Base-by-base conservation (phyloP, 495 filamentous ascomycete genomes). In the Neurospora sp. region DNA sequence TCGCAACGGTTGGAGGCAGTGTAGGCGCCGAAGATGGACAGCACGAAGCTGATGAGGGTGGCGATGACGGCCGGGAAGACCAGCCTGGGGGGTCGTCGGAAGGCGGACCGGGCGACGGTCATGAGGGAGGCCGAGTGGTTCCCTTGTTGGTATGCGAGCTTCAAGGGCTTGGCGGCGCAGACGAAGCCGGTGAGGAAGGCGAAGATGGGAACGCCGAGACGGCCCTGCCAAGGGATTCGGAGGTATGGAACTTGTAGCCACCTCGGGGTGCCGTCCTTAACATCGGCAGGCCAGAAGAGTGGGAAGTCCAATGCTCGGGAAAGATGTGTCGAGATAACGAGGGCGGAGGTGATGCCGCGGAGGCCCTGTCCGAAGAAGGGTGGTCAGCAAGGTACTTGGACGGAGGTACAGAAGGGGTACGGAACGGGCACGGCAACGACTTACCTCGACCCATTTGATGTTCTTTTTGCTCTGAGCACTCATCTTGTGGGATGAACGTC, bases 141-240 rank as follows among this genome's bases (percentile, higher is more conserved):
- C 27, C 86, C 85, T n/a, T 86, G 84, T 5, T 86, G 85, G 37
- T 85, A 83, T 74, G 88, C 80, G 12, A 81, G 87, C 73, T 89
- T 89, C 11, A 92, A 79, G 0, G 90, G 89, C 78, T 90, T 90
- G 72, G 90, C 79, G 9, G 89, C 88, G 78, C 89, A 90, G 23
- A 92, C 89, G 77, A 90, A 92, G 73, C 89, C 90, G 4, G 90
- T 90, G 39, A 92, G 81, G 73, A 92, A 87, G 70, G 88, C 88
- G 78, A 92, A 92, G 73, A 90, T 88, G 42, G 89, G 86, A 40
- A 92, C 89, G 69, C 90, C 89, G 38, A 90, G 83, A 69, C 87
- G 86, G 44, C 89, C 90, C 78, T 91, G 90, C 82, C 84, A 86
- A 10, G 88, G 86, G 37, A 91, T 85, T 9, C 90, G 89, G n/a